Conservation (phyloP, 768 basidiomycete genomes). For the Pleurotus djamor region DNA sequence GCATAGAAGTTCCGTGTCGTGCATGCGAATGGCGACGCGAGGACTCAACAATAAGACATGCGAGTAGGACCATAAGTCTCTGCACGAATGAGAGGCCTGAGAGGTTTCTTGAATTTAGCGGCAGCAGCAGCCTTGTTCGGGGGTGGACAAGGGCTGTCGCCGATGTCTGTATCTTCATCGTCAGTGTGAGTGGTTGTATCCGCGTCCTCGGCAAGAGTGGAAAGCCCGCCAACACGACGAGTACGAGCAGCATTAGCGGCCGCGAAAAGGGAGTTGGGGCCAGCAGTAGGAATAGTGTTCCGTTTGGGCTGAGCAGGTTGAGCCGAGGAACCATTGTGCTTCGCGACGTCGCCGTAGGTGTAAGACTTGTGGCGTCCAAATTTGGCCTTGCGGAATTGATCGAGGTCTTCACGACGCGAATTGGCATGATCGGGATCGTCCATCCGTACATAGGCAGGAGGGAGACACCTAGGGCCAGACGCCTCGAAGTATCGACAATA, state of each 20-base stretch:
- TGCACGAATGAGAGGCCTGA: constrained; percentile 48
- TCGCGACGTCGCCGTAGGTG: constrained; percentile 79
- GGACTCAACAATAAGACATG: constrained; percentile 38
- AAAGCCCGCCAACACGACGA: constrained; percentile 49
- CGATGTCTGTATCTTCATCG: constrained; percentile 75
- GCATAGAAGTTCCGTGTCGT: not conserved
- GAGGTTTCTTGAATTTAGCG: constrained; percentile 58
- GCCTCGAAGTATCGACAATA: constrained; percentile 85
- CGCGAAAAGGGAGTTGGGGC: constrained; percentile 56
- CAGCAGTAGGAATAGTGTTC: constrained; percentile 59
- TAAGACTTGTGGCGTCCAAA: constrained; percentile 92
- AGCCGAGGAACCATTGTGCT: constrained; percentile 29
- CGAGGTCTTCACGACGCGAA: constrained; percentile 82
- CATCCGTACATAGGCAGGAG: constrained; percentile 87
- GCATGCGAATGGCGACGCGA: not conserved
- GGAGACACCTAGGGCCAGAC: constrained; percentile 71
- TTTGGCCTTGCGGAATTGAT: constrained; percentile 87
- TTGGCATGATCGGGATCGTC: constrained; percentile 85
- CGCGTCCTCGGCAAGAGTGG: constrained; percentile 68
- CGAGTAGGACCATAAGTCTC: constrained; percentile 71
- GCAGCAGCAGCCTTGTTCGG: constrained; percentile 53
- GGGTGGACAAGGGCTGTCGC: constrained; percentile 88
- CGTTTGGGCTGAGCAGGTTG: constrained; percentile 53
- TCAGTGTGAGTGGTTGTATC: constrained; percentile 47
- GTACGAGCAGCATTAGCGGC: constrained; percentile 68